Base-by-base conservation (phyloP, 2,329 filamentous ascomycete species). In the Didymella sp. region DNA sequence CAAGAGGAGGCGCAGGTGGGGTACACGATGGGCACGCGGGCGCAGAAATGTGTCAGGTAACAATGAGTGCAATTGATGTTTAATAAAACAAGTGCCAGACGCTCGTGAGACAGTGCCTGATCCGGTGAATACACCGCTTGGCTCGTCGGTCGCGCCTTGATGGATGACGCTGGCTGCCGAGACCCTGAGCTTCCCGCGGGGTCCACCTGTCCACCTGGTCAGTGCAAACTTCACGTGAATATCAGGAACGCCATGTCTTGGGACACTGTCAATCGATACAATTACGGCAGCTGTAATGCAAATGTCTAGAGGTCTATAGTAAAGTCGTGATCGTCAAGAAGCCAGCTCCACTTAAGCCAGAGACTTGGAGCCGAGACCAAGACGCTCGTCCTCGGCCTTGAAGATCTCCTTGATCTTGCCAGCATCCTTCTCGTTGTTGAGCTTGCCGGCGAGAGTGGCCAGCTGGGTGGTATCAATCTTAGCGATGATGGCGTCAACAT, bases 381-480 rank as follows among this genome's bases (percentile, higher is more conserved):
- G 85, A 62, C 89, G 85, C 82, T 89, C 86, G 52, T 89, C 87
- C 82, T 97, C 91, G 41, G 83, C 88, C 63, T 80, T 81, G 85
- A 93, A 98, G 51, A 92, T 87, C 52, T 79, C 80, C 86, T 96
- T 97, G 78, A 99, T 94, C 76, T 92, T 91, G 63, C 85, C 87
- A 19, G 87, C 87, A 60, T 94, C 87, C 77, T 91, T 96, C 70
- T 85, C 86, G 41, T 87, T 86, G 70, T 87, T 89, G 58, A 99
- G 86, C 81, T 94, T 94, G 69, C 81, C 83, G 31, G 93, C 92
- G 56, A 99, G 81, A 21, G 84, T 85, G 37, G 93, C 93, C 70
- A 98, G 87, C 84, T 98, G 93, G 68, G 97, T 94, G 52, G 90
- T 82, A 66, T 96, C 93, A 66, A 96, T 87, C 85, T 94, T 96